Conservation (phyloP, 768 basidiomycete species). For the Cystobasidium onofrii region DNA sequence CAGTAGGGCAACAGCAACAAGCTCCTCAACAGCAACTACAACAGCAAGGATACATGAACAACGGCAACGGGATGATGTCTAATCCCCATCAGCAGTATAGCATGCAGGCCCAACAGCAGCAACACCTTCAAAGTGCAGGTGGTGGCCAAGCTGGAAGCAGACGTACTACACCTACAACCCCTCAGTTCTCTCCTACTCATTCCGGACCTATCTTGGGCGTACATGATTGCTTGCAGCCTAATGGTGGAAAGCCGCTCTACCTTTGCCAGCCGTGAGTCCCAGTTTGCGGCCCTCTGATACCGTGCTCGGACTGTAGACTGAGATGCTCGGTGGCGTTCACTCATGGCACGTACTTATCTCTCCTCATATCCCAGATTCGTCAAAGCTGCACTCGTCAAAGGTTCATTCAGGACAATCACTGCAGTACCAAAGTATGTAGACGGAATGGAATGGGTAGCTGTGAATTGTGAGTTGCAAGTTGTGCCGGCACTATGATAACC, state of each 20-base stretch:
- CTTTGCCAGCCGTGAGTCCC: conserved; percentile 35
- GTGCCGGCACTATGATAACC: no score
- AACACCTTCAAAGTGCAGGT: background rate
- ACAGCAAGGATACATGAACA: conserved; percentile 8
- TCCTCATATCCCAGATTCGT: conserved; percentile 55
- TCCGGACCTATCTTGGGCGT: background rate
- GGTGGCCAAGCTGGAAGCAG: background rate
- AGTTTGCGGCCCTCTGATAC: background rate
- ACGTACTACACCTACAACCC: conserved; percentile 30
- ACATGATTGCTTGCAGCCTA: conserved; percentile 21
- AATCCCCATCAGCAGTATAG: background rate
- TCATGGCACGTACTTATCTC: background rate
- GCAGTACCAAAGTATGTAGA: conserved; percentile 75
- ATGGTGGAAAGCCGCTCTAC: conserved; percentile 34
- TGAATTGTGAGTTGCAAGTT: conserved; percentile 47
- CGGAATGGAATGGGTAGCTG: conserved; percentile 52
- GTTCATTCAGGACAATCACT: conserved; percentile 97
- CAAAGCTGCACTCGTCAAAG: conserved; percentile 89
- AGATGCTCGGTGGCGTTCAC: background rate
- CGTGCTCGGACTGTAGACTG: no score
- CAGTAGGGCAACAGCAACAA: background rate
- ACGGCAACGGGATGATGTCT: conserved; percentile 5
- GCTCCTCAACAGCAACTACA: background rate
- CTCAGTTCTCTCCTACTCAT: background rate
- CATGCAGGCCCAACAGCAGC: conserved; percentile 14